phyloP scores from a whole-genome alignment of 176 grass and related monocot species.

The Musa beccarii region DNA sequence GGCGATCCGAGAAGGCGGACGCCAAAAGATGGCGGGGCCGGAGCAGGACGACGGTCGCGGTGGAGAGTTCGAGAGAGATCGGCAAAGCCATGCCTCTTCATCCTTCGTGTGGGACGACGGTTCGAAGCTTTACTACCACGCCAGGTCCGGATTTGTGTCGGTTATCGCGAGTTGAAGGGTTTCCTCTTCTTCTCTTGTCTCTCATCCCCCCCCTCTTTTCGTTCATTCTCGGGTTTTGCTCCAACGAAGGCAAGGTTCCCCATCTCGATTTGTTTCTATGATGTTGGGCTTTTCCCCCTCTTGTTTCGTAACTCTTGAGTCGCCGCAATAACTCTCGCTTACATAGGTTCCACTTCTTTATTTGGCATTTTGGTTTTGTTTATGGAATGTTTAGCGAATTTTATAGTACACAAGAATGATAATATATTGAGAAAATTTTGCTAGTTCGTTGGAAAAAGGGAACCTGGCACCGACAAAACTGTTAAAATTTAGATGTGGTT shows the following conservation, averaged over 20 bases:
- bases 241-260: not conserved
- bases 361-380: no score
- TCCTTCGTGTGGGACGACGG: constrained; percentile 50
- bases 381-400: no score
- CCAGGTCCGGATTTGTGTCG: constrained; percentile 26
- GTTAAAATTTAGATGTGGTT: no score
- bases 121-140: constrained; percentile 61
- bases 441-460: no score
- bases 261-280: not conserved
- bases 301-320: not conserved
- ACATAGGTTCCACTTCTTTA: no score
- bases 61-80: not conserved
- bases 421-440: no score
- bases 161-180: not conserved
- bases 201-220: not conserved
- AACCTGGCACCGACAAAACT: no score
- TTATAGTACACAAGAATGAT: no score
- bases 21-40: not conserved
- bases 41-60: not conserved
- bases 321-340: no score
- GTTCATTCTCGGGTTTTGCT: not conserved
- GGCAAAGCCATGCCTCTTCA: not conserved
- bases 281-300: not conserved
- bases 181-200: constrained; percentile 1
- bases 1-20: no score